Base-by-base conservation (phyloP, 306 rosid species). In the Castanea crenata region DNA sequence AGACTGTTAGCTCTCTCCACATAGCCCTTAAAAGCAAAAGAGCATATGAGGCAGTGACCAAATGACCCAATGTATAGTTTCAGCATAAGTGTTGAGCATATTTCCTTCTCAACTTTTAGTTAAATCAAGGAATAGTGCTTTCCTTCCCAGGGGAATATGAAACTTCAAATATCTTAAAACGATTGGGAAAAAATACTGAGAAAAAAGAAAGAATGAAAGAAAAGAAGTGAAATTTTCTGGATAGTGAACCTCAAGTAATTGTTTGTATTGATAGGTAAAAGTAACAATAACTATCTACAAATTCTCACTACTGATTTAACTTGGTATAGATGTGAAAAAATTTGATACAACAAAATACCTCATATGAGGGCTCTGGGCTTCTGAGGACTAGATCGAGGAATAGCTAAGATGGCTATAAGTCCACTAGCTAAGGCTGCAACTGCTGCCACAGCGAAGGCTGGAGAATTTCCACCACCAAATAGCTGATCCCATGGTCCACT, bases 401-500 rank as follows among this genome's bases (percentile, higher is more conserved):
- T 91, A 51, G 93, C 93, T 82, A 93, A 78, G 84, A 96, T 79
- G 85, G 97, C 86, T 87, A 90, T 71, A 73, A 93, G 73, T 86
- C 99, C 98, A 85, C 98, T 87, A 65, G 78, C 90, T 81, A 93
- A 89, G 89, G 93, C 93, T 82, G 99, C 89, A 91, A 80, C 76
- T 77, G 93, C 92, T 72, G 93, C 97, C 82, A 95, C 94, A 46
- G 87, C 97, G 75, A 96, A 90, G 81, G 97, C 98, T 59, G 99
- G 98, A 78, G 97, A 52, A 81, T 96, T 96, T 82, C 98, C 96
- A 85, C 99, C 98, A 79, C 98, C 98, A 87, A 96, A 93, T 86
- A 96, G 90, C 83, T 96, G 97, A 96, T 93, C 97, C 99, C 98
- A 96, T 57, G 98, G 99, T 86, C 99, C 99, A 90, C 98, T 90